Base-by-base conservation (phyloP, 768 basidiomycete species). In the Hypholoma sublateritium region DNA sequence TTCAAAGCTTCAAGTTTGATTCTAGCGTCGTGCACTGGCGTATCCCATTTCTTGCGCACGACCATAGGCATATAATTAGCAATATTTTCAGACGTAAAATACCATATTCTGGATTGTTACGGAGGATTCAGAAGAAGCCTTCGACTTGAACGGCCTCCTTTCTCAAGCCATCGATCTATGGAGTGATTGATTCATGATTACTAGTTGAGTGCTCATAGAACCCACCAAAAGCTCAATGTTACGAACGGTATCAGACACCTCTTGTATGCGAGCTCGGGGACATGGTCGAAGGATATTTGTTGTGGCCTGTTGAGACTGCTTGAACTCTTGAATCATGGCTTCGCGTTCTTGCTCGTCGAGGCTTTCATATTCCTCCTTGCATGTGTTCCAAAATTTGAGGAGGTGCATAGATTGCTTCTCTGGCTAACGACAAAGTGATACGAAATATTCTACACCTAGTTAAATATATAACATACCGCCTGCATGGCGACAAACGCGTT, bases 401-500 rank as follows among this genome's bases (percentile, higher is more conserved):
- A 39, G n/a, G 11, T 4, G 12, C 37, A 39, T 39, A 13, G 37
- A 28, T 7, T 28, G 25, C 7, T 7, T 7, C 7, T 28, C 25
- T 28, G 25, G 25, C 3, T 7, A 7, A 28, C 25, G 25, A 28
- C 25, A 28, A 28, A 28, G n/a, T 28, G 25, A 28, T 28, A 4
- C 3, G 25, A 28, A 7, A n/a, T n/a, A n/a, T n/a, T n/a, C n/a
- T n/a, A n/a, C n/a, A n/a, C n/a, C n/a, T n/a, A 7, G 25, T 28
- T 28, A 28, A 39, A 12, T 39, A 39, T 39, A 39, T 34, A n/a
- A 32, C 47, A 1, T 16, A 36, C 43, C 44, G 53, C 53, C 42
- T 55, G 47, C 28, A 47, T n/a, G 9, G 43, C 45, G 5, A 47
- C 22, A 39, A 55, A 55, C 3, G 53, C 53, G 35, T 55, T 55